Base-by-base conservation (phyloP, 2,329 filamentous ascomycete genomes). In the Nemania sp. region DNA sequence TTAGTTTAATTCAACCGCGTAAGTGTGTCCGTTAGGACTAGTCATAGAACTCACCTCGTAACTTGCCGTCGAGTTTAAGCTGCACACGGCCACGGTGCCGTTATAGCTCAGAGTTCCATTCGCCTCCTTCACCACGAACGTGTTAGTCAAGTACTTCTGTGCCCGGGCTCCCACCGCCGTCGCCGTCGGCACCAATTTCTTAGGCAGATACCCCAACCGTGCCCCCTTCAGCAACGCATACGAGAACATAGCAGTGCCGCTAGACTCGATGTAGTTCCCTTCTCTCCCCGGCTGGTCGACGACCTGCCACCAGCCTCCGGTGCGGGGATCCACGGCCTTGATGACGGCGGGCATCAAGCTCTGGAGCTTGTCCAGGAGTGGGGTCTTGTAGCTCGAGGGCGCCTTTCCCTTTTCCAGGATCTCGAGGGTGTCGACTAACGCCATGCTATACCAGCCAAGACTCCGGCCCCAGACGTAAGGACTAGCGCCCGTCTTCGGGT, bases 231-330 rank as follows among this genome's bases (percentile, higher is more conserved):
- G 72, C 20, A 81, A 65, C 11, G 79, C 76, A 55, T 80, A 80
- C 2, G 78, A 71, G 67, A 81, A 73, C 78, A 81, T 79, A 32
- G 79, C 78, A 1, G 71, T 78, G 22, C 71, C 77, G 62, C 79
- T 80, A 24, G 77, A 78, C 73, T 81, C 79, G 65, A 81, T 78
- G 63, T 80, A 81, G 66, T 81, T 81, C 8, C 76, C 76, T 43
- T 64, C 70, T 13, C 59, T 61, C 0, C 67, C 64, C 6, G 72
- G 69, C 61, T 70, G 65, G 61, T 77, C 75, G 18, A 82, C 71
- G n/a, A 82, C 70, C 67, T 80, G 76, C 79, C 79, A 82, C 80
- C 80, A 82, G 20, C 74, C 78, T 5, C 79, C 78, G 1, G 78
- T 78, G 20, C 47, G 47, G 54, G 70, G 58, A 53, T 79, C 77